Conservation (phyloP, 2,329 filamentous ascomycete genomes). For the Cladosporium sp. region DNA sequence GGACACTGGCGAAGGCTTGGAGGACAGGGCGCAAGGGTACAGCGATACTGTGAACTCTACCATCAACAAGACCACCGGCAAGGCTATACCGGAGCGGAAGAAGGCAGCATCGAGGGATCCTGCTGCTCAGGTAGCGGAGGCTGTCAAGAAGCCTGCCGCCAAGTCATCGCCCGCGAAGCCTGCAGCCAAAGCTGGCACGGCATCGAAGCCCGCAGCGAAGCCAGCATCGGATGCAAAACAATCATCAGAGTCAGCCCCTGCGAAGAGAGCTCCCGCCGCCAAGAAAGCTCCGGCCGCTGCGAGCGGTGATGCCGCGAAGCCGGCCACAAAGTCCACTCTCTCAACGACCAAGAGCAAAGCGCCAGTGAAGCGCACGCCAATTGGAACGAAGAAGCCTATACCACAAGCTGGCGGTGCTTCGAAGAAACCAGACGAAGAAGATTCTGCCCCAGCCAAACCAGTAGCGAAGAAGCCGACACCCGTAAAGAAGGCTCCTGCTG, state of each 20-base stretch:
- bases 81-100: conserved; percentile 12
- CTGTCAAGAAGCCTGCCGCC: background rate
- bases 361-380: conserved; percentile 6
- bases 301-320: background rate
- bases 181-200: conserved; percentile 1
- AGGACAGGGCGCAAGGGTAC: conserved; percentile 15
- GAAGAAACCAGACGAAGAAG: conserved; percentile 6
- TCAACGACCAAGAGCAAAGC: conserved; percentile 2
- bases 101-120: conserved; percentile 1
- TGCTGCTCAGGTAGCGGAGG: background rate
- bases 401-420: conserved; percentile 7
- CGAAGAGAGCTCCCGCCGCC: background rate
- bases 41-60: conserved; percentile 14
- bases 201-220: no score
- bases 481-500: conserved; percentile 5
- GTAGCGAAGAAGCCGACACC: conserved; percentile 15
- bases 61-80: conserved; percentile 11
- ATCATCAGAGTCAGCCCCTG: conserved; percentile 3
- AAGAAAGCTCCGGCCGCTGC: background rate
- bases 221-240: background rate
- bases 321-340: conserved; percentile 3
- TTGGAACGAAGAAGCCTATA: conserved; percentile 9
- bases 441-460: background rate
- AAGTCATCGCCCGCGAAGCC: conserved; percentile 4
- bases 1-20: conserved; percentile 11